Conservation (phyloP, 2,329 filamentous ascomycete species). For the Dactylonectria macrodidyma region DNA sequence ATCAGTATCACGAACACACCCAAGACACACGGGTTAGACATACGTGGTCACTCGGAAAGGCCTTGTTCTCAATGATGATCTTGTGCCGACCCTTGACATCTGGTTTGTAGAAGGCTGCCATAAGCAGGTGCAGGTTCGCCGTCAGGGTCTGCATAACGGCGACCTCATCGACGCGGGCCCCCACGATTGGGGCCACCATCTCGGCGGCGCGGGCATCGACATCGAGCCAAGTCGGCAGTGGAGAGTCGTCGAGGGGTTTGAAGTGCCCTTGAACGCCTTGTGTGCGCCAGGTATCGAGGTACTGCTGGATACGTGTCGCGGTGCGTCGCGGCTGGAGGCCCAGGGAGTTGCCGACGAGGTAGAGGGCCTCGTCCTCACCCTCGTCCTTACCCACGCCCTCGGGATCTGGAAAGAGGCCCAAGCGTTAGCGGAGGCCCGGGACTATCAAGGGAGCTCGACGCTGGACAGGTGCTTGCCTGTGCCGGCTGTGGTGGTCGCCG, state of each 20-base stretch:
- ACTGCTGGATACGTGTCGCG: slow-evolving; percentile 74
- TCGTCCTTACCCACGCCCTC: background rate
- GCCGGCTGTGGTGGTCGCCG: slow-evolving; percentile 4
- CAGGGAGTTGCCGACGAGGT: slow-evolving; percentile 88
- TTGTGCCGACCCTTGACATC: slow-evolving; percentile 72
- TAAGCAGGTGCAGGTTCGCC: slow-evolving; percentile 81
- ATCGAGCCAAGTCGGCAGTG: slow-evolving; percentile 79
- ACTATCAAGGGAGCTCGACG: background rate
- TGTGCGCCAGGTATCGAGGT: slow-evolving; percentile 83
- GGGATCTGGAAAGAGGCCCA: slow-evolving; percentile 4
- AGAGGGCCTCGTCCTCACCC: slow-evolving; percentile 63
- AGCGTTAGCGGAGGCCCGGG: slow-evolving; percentile 1
- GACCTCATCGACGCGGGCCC: slow-evolving; percentile 78
- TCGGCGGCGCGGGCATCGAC: slow-evolving; percentile 78
- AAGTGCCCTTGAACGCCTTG: slow-evolving; percentile 89
- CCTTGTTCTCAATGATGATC: slow-evolving; percentile 86
- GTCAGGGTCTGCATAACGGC: slow-evolving; percentile 89
- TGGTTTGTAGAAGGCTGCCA: slow-evolving; percentile 86
- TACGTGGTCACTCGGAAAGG: slow-evolving; percentile 88
- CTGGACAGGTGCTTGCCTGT: slow-evolving; percentile 19
- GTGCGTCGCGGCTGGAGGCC: slow-evolving; percentile 79
- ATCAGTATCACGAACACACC: slow-evolving; percentile 24
- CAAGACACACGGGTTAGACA: slow-evolving; percentile 1
- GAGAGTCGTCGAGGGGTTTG: slow-evolving; percentile 74
- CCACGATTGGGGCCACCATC: slow-evolving; percentile 79